These are phyloP conservation scores for Aspergillus transmontanensis DNA, from an alignment of 2,329 filamentous ascomycete species.

Conservation along the genomic window DNA sequence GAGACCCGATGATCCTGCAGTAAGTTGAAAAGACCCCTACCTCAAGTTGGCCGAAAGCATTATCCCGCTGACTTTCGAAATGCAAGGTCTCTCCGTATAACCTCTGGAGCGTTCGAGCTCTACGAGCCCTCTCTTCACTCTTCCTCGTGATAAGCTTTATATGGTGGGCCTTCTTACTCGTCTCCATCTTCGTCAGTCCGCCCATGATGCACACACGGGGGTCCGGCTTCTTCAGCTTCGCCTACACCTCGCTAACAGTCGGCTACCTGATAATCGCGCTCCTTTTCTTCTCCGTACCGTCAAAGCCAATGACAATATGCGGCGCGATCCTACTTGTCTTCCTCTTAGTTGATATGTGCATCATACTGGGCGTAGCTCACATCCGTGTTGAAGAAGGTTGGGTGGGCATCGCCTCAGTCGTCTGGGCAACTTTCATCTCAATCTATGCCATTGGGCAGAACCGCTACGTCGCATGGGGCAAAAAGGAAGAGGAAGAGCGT, in stretches of 20 bases:
- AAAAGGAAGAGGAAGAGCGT: conserved; percentile 87
- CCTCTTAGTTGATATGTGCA: conserved; percentile 72
- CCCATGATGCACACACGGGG: conserved; percentile 83
- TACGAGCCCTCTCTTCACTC: conserved; percentile 75
- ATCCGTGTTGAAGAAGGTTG: conserved; percentile 84
- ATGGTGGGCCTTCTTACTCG: conserved; percentile 93
- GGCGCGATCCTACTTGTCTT: conserved; percentile 68
- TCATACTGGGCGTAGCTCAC: conserved; percentile 74
- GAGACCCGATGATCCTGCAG: conserved; percentile 78
- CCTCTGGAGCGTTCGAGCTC: conserved; percentile 81
- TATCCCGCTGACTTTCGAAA: background rate
- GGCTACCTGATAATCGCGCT: conserved; percentile 75
- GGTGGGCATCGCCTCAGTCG: conserved; percentile 82
- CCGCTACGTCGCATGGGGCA: conserved; percentile 85
- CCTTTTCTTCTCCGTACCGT: conserved; percentile 85
- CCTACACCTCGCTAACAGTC: conserved; percentile 76
- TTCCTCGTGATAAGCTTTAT: conserved; percentile 75
- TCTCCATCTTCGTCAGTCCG: conserved; percentile 87
- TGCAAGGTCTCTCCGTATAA: conserved; percentile 83
- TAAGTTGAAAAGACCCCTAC: conserved; percentile 46
- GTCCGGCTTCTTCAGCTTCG: conserved; percentile 89
- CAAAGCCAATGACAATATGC: conserved; percentile 74
- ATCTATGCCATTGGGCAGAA: conserved; percentile 80
- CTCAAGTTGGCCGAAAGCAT: background rate
- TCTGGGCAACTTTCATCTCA: conserved; percentile 80